These are phyloP conservation scores for Mucor saturninus DNA, from an alignment of 371 early-diverging fungal genomes.

Conservation along the genomic window DNA sequence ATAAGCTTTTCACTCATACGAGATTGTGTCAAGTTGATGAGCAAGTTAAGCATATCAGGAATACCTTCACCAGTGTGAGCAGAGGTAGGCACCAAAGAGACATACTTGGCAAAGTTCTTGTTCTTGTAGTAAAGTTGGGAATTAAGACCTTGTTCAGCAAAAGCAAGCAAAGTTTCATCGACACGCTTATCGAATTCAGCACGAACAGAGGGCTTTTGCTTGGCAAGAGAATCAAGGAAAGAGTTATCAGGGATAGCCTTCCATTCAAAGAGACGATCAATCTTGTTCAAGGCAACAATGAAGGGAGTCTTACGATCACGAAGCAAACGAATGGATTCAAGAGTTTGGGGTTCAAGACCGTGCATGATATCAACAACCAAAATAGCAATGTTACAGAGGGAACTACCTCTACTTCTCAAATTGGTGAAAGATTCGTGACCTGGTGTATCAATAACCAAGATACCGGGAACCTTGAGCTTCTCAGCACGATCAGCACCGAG, in stretches of 20 bases:
- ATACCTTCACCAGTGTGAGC: slow-evolving; percentile 99
- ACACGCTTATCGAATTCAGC: slow-evolving; percentile 93
- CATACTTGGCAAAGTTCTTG: slow-evolving; percentile 93
- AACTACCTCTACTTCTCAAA: slow-evolving; percentile 97
- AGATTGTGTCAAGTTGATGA: slow-evolving; percentile 94
- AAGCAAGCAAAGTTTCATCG: slow-evolving; percentile 81
- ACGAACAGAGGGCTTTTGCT: slow-evolving; percentile 80
- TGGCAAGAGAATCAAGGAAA: slow-evolving; percentile 78
- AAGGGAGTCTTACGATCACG: slow-evolving; percentile 98
- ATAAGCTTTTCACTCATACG: slow-evolving; percentile 96
- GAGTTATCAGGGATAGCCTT: slow-evolving; percentile 84
- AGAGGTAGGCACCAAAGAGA: slow-evolving; percentile 99
- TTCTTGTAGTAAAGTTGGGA: slow-evolving; percentile 96
- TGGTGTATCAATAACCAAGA: slow-evolving; percentile 99
- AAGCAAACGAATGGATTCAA: slow-evolving; percentile 96
- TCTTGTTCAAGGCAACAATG: slow-evolving; percentile 99
- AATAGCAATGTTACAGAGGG: slow-evolving; percentile 99
- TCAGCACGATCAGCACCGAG: slow-evolving; percentile 56
- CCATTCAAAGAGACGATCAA: slow-evolving; percentile 99
- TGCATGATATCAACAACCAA: slow-evolving; percentile 99
- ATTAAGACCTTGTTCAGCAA: slow-evolving; percentile 96
- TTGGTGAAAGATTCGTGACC: slow-evolving; percentile 99
- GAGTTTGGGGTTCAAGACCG: slow-evolving; percentile 99
- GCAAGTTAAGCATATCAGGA: slow-evolving; percentile 95
- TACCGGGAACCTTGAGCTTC: slow-evolving; percentile 92